These are phyloP conservation scores for Debaryomyces sp. DNA, from an alignment of 1,139 yeast genomes.

Conservation along the genomic window DNA sequence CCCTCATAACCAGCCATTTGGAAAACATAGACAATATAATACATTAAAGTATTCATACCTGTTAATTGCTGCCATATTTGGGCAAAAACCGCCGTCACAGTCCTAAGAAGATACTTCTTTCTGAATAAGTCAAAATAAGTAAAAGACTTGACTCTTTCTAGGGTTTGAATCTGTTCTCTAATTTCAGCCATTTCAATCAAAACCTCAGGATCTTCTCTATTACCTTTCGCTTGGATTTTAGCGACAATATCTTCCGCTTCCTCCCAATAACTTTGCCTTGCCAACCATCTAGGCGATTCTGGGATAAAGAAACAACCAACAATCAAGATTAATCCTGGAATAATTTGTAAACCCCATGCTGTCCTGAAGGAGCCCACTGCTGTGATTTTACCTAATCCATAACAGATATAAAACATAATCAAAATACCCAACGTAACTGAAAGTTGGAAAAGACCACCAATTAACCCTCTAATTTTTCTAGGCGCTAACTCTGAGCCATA, in stretches of 20 bases:
- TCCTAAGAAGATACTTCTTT: conserved; percentile 32
- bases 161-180: conserved; percentile 32
- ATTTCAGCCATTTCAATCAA: conserved; percentile 36
- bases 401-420: conserved; percentile 42
- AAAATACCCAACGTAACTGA: conserved; percentile 45
- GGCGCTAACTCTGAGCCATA: conserved; percentile 60
- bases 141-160: conserved; percentile 26
- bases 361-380: conserved; percentile 49
- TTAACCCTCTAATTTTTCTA: conserved; percentile 52
- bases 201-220: conserved; percentile 33
- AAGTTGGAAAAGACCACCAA: conserved; percentile 49
- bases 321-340: conserved; percentile 53
- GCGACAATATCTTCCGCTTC: conserved; percentile 36
- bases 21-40: conserved; percentile 37
- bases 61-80: conserved; percentile 43
- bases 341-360: conserved; percentile 57
- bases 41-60: conserved; percentile 44
- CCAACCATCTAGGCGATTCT: conserved; percentile 44
- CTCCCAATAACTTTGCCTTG: conserved; percentile 38
- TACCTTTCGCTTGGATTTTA: conserved; percentile 32
- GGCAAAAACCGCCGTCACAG: conserved; percentile 33
- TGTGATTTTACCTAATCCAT: conserved; percentile 36
- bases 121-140: conserved; percentile 32
- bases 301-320: conserved; percentile 43
- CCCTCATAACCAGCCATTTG: conserved; percentile 37